Evolutionary conservation across 2,329 filamentous ascomycete genomes (phyloP).

Genomic region (Aspergillus uvarum): DNA sequence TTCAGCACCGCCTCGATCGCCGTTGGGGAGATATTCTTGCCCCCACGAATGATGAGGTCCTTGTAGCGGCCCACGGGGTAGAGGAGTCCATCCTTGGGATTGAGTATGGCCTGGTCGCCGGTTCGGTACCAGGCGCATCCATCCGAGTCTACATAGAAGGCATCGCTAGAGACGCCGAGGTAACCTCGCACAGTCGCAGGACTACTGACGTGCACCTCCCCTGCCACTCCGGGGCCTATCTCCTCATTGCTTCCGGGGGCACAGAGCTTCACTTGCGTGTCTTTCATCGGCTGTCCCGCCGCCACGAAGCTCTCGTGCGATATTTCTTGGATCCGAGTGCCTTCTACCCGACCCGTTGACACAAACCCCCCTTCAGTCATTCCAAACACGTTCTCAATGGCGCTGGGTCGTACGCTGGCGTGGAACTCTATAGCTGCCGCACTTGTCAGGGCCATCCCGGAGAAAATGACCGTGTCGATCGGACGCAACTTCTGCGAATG

Average conservation of each 20-base stretch:
- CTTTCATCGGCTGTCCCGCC: background rate
- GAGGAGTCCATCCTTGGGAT: background rate
- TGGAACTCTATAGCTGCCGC: background rate
- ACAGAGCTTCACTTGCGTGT: background rate
- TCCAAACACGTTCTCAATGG: conserved; percentile 1
- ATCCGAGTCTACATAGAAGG: background rate
- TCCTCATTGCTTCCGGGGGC: background rate
- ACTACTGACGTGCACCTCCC: conserved; percentile 1
- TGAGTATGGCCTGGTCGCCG: background rate
- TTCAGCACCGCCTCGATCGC: background rate
- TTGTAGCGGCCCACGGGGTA: conserved; percentile 2
- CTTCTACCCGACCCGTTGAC: background rate
- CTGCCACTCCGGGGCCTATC: background rate
- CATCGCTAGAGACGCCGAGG: background rate
- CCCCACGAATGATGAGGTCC: conserved; percentile 6
- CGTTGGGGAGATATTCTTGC: conserved; percentile 1
- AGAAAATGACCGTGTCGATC: background rate
- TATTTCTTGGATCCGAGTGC: background rate
- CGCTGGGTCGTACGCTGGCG: background rate
- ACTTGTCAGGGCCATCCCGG: background rate
- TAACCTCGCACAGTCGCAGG: background rate
- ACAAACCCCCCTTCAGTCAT: conserved; percentile 1
- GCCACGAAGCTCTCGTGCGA: background rate
- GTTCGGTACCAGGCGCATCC: background rate
- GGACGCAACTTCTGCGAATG: background rate